Evolutionary conservation across 2,329 filamentous ascomycete species (phyloP).

Genomic region (Tympanopsis confertula): DNA sequence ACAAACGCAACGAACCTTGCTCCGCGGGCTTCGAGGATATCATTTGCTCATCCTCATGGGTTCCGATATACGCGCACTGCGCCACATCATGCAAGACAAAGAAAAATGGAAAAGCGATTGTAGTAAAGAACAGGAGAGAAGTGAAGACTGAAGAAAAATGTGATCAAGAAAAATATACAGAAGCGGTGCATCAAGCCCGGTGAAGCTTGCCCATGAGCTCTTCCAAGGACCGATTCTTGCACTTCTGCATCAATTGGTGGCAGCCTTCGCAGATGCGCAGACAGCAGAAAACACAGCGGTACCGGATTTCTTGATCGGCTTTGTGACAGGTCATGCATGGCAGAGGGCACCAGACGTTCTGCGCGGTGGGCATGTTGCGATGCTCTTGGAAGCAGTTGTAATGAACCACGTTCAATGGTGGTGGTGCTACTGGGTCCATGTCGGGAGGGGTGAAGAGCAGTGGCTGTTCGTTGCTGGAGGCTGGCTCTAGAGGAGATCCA

Average conservation of each 20-base stretch:
- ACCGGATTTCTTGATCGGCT: conserved; percentile 19
- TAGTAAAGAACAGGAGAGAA: too few species aligned
- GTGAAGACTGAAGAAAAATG: too few species aligned
- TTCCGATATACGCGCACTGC: too few species aligned
- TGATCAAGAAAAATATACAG: too few species aligned
- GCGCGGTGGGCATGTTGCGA: conserved; percentile 17
- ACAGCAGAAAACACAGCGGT: conserved; percentile 26
- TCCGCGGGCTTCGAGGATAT: too few species aligned
- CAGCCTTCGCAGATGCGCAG: conserved; percentile 23
- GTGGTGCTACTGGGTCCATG: not conserved
- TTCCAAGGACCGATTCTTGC: conserved; percentile 15
- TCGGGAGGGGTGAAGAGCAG: not conserved
- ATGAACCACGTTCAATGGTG: not conserved
- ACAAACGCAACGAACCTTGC: too few species aligned
- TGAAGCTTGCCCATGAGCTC: conserved; percentile 14
- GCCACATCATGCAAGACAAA: too few species aligned
- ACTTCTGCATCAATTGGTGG: conserved; percentile 17
- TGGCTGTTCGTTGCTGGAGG: not conserved
- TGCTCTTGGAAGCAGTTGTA: conserved; percentile 19
- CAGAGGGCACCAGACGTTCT: conserved; percentile 23
- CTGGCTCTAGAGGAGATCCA: not conserved
- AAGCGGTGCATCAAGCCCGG: conserved; percentile 1
- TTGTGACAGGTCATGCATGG: conserved; percentile 29
- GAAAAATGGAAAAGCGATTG: too few species aligned
- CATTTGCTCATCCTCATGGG: too few species aligned